These are phyloP conservation scores for Lepiota brunneoincarnata DNA, from an alignment of 768 basidiomycete species.

Conservation along the genomic window DNA sequence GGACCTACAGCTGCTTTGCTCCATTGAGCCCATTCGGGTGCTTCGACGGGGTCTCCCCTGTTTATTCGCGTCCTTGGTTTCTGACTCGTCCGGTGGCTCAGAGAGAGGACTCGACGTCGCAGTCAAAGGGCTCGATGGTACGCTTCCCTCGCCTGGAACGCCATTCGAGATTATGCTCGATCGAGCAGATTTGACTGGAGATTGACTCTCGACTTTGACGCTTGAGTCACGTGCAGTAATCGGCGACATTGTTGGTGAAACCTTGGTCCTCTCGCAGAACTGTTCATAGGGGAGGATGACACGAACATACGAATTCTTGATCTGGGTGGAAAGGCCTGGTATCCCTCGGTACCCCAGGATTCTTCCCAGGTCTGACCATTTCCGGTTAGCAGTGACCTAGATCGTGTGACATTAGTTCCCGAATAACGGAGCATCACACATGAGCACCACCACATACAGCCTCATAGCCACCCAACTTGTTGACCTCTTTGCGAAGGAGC, in stretches of 20 bases:
- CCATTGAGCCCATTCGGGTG: slow-evolving; percentile 49
- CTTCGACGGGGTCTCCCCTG: slow-evolving; percentile 48
- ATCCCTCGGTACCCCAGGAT: slow-evolving; percentile 80
- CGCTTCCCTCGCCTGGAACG: slow-evolving; percentile 40
- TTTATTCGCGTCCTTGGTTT: slow-evolving; percentile 53
- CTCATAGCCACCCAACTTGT: slow-evolving; percentile 84
- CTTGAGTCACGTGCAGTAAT: slow-evolving; percentile 40
- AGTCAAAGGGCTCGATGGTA: slow-evolving; percentile 75
- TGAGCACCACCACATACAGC: slow-evolving; percentile 47
- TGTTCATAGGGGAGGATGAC: slow-evolving; percentile 97
- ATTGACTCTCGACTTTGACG: slow-evolving; percentile 46
- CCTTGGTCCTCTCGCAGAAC: slow-evolving; percentile 75
- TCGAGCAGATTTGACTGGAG: slow-evolving; percentile 36
- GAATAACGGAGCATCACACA: slow-evolving; percentile 17
- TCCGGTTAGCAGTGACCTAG: slow-evolving; percentile 80
- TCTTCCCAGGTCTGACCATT: slow-evolving; percentile 87
- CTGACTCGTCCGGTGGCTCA: slow-evolving; percentile 77
- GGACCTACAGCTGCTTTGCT: slow-evolving; percentile 39
- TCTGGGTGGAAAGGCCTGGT: slow-evolving; percentile 79
- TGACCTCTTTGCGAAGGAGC: slow-evolving; percentile 89
- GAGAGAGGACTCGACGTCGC: slow-evolving; percentile 75
- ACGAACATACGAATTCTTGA: slow-evolving; percentile 86
- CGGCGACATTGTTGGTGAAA: slow-evolving; percentile 51
- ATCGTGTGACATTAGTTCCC: slow-evolving; percentile 14
- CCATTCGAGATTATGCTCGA: slow-evolving; percentile 34